phyloP scores from a whole-genome alignment of 2,329 filamentous ascomycete genomes.

The Scytalidium lignicola region DNA sequence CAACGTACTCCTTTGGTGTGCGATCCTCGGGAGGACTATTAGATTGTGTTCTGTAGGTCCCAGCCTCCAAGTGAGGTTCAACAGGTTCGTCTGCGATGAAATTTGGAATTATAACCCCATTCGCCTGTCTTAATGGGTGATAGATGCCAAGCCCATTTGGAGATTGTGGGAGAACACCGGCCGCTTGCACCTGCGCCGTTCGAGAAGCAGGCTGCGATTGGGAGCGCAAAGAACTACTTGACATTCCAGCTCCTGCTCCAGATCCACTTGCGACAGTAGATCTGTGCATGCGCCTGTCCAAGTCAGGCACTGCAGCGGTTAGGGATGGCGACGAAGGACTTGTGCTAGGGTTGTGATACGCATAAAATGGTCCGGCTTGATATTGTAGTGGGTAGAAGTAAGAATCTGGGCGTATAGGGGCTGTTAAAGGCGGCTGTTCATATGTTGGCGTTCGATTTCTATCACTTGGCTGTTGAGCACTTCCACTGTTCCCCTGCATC shows the following conservation, averaged over 20 bases:
- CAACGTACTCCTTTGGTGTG: conserved; percentile 26
- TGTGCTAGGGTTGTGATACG: conserved; percentile 44
- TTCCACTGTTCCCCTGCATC: conserved; percentile 26
- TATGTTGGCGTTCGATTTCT: conserved; percentile 55
- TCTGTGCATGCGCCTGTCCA: conserved; percentile 52
- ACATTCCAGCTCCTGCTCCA: conserved; percentile 32
- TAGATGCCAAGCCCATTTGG: conserved; percentile 28
- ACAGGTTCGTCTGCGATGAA: conserved; percentile 49
- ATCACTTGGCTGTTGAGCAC: conserved; percentile 40
- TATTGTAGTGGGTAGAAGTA: conserved; percentile 45
- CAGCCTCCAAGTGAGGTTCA: conserved; percentile 14
- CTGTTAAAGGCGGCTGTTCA: conserved; percentile 55
- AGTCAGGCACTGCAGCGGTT: conserved; percentile 41
- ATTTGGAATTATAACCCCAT: conserved; percentile 47
- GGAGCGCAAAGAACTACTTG: conserved; percentile 54
- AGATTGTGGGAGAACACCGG: conserved; percentile 26
- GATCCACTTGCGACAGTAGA: conserved; percentile 45
- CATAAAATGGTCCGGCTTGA: conserved; percentile 39
- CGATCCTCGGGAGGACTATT: conserved; percentile 20
- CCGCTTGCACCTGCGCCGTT: conserved; percentile 31
- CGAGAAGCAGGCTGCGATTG: conserved; percentile 60
- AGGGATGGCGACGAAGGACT: conserved; percentile 54
- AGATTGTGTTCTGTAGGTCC: conserved; percentile 6
- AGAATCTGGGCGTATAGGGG: conserved; percentile 51
- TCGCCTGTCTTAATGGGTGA: conserved; percentile 27